Percentiles rank a stretch among this genome's conserved stretches.
Conservation (phyloP, 1,139 yeast genomes). For the Lodderomyces theae region DNA sequence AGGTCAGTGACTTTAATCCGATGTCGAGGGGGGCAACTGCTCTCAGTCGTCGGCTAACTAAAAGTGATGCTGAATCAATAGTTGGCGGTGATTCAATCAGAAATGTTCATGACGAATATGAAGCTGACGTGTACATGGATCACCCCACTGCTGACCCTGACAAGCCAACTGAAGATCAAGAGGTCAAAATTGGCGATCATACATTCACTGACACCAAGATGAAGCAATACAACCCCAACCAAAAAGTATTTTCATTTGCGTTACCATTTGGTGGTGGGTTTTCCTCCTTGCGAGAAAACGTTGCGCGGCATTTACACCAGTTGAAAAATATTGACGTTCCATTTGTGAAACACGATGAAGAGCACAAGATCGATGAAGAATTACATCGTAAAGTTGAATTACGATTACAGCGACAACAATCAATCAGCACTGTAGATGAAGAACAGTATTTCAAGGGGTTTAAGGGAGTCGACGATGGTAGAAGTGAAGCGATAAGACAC, state of each 20-base stretch:
- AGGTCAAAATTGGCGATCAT: slow-evolving; percentile 9
- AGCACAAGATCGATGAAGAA: slow-evolving; percentile 15
- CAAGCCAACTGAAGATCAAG: slow-evolving; percentile 15
- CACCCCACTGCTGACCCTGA: slow-evolving; percentile 19
- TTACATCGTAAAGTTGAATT: slow-evolving; percentile 36
- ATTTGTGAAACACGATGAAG: slow-evolving; percentile 18
- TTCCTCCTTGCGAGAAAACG: slow-evolving; percentile 21
- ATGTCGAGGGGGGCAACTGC: neutral
- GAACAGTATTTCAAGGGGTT: slow-evolving; percentile 53
- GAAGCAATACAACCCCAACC: slow-evolving; percentile 16
- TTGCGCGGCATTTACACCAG: slow-evolving; percentile 10
- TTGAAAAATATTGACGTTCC: slow-evolving; percentile 20
- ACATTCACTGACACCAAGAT: slow-evolving; percentile 15
- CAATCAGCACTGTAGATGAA: slow-evolving; percentile 64
- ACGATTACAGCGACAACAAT: slow-evolving; percentile 53
- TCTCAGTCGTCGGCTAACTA: slow-evolving; percentile 18
- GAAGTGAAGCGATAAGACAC: slow-evolving; percentile 66
- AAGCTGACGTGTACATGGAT: neutral
- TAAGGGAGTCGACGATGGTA: slow-evolving; percentile 61
- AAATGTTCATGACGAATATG: slow-evolving; percentile 6
- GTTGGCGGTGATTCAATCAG: slow-evolving; percentile 36
- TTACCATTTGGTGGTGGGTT: slow-evolving; percentile 38
- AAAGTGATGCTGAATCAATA: slow-evolving; percentile 36
- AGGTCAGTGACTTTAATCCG: neutral
- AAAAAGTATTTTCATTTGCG: slow-evolving; percentile 42